These are phyloP conservation scores for Tuber umbilicatum DNA, from an alignment of 495 filamentous ascomycete genomes.

Conservation along the genomic window DNA sequence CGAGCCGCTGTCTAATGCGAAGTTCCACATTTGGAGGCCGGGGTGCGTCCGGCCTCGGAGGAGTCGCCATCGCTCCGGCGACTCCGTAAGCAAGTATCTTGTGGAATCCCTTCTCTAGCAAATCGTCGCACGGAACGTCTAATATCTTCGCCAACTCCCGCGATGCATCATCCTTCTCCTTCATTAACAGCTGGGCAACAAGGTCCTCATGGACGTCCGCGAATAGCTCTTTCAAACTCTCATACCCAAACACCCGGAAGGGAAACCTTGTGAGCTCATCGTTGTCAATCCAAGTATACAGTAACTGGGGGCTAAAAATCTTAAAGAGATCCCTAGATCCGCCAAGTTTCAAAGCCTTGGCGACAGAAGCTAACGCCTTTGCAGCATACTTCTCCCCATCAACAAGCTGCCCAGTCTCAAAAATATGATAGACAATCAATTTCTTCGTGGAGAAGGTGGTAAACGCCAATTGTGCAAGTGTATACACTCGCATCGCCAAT, in stretches of 20 bases:
- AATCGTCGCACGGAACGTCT: slow-evolving; percentile 49
- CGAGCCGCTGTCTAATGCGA: slow-evolving; percentile 61
- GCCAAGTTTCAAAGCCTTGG: slow-evolving; percentile 56
- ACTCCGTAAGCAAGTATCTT: slow-evolving; percentile 80
- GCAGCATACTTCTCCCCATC: slow-evolving; percentile 61
- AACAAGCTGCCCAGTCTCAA: slow-evolving; percentile 71
- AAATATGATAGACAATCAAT: slow-evolving; percentile 79
- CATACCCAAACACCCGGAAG: slow-evolving; percentile 74
- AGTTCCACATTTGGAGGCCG: slow-evolving; percentile 56
- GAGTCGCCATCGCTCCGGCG: slow-evolving; percentile 64
- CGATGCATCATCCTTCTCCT: slow-evolving; percentile 59
- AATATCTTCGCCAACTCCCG: slow-evolving; percentile 54
- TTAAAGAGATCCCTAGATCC: slow-evolving; percentile 64
- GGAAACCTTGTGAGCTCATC: slow-evolving; percentile 57
- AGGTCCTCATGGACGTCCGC: slow-evolving; percentile 69
- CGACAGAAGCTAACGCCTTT: slow-evolving; percentile 60
- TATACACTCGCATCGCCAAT: slow-evolving; percentile 73
- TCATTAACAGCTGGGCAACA: slow-evolving; percentile 77
- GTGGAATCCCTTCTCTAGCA: slow-evolving; percentile 64
- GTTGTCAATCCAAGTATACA: slow-evolving; percentile 68
- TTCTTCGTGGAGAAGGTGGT: slow-evolving; percentile 75
- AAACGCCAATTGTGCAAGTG: slow-evolving; percentile 62
- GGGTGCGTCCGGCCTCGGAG: slow-evolving; percentile 50
- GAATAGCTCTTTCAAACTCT: slow-evolving; percentile 61
- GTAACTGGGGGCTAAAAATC: slow-evolving; percentile 85